phyloP scores from a whole-genome alignment of 148 eudicot genomes.

The Camellia sinensis region DNA sequence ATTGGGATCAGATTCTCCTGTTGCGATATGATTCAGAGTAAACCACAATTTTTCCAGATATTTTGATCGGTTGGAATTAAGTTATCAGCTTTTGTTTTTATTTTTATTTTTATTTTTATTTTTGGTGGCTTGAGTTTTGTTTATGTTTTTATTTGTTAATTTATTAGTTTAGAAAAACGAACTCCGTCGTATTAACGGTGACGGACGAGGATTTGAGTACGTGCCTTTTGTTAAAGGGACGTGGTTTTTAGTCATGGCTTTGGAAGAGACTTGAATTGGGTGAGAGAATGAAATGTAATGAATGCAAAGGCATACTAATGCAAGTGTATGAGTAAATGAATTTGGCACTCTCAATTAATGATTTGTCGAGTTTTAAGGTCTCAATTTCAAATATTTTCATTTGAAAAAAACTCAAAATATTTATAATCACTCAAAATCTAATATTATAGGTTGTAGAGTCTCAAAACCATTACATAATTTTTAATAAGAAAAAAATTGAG shows the following conservation, averaged over 20 bases:
- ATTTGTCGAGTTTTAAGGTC: no score
- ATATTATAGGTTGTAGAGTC: no score
- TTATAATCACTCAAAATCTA: no score
- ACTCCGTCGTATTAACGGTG: conserved; percentile 10
- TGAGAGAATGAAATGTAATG: conserved; percentile 37
- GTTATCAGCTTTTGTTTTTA: not conserved
- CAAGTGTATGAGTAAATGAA: no score
- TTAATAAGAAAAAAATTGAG: no score
- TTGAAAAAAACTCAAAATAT: no score
- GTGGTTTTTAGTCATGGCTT: conserved; percentile 22
- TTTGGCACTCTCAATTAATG: not conserved
- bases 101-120: not conserved
- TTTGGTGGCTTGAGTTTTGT: not conserved
- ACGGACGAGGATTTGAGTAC: not conserved
- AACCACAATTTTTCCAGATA: not conserved
- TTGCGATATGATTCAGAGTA: conserved; percentile 26
- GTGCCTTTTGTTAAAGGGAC: conserved; percentile 11
- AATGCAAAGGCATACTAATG: not conserved
- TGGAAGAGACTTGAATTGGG: conserved; percentile 23
- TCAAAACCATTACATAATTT: no score
- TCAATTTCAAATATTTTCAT: no score
- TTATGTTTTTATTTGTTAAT: not conserved
- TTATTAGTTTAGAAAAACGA: conserved; percentile 9
- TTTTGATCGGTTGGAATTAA: conserved; percentile 7
- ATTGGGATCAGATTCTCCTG: conserved; percentile 71